phyloP scores from a whole-genome alignment of 306 rosid genomes.

The Quercus glauca region DNA sequence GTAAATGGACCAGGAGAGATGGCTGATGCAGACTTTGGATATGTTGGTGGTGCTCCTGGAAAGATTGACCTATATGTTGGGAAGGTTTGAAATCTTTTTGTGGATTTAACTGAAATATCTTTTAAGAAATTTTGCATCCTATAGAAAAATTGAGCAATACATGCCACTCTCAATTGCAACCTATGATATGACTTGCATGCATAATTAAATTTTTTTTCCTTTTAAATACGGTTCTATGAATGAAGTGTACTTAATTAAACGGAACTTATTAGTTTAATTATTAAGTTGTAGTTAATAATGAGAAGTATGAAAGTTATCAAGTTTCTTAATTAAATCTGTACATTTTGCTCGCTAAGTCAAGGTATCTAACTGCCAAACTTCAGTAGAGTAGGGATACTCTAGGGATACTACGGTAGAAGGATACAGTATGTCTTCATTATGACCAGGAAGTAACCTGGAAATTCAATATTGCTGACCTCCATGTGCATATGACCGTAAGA shows the following conservation, averaged over 20 bases:
- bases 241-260: neutral
- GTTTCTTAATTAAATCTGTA: neutral
- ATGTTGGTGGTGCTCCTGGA: slow-evolving; percentile 97
- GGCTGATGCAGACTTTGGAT: slow-evolving; percentile 99
- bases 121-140: neutral
- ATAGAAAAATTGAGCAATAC: neutral
- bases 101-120: neutral
- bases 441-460: neutral
- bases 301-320: neutral
- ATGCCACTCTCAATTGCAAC: neutral
- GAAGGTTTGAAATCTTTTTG: slow-evolving; percentile 51
- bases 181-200: neutral
- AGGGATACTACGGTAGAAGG: neutral
- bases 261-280: neutral
- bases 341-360: neutral
- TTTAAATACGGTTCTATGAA: neutral
- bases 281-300: neutral
- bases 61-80: slow-evolving; percentile 98
- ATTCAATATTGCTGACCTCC: neutral
- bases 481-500: neutral
- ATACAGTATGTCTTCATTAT: neutral
- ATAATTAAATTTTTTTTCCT: neutral
- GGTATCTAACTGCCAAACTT: neutral
- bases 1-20: slow-evolving; percentile 99
- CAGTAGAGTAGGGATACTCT: neutral